Conservation (phyloP, 202 grass and related monocot genomes). For the Zizania palustris region DNA sequence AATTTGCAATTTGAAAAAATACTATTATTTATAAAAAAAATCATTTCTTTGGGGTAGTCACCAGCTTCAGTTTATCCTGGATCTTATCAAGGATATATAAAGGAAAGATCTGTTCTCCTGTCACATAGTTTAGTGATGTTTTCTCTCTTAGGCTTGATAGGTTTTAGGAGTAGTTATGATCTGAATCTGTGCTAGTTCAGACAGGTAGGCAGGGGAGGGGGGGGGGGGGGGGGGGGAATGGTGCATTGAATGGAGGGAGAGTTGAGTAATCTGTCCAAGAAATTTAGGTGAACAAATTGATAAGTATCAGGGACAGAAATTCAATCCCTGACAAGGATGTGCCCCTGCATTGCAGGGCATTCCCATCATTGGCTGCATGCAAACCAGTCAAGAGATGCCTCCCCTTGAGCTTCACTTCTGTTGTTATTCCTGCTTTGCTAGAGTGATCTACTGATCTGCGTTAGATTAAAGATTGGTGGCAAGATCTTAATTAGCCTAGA, state of each 20-base stretch:
- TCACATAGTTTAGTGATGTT: no score
- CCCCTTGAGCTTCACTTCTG: no score
- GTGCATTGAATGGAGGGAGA: constrained; percentile 46
- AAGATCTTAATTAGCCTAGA: no score
- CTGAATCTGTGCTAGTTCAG: not conserved
- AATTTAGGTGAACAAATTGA: constrained; percentile 57
- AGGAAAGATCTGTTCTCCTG: not conserved
- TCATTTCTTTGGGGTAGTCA: not conserved
- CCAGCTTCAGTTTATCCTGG: not conserved
- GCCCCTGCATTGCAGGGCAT: constrained; percentile 1
- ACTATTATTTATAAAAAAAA: not conserved
- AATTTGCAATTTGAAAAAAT: no score
- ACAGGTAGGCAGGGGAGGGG: constrained; percentile 38
- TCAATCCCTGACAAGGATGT: constrained; percentile 46
- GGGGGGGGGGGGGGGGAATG: constrained; percentile 12
- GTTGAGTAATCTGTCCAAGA: constrained; percentile 32
- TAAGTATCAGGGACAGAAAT: constrained; percentile 7
- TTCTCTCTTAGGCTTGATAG: not conserved
- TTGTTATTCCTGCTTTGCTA: no score
- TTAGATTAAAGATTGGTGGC: no score
- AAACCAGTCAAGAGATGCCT: no score
- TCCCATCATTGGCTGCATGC: constrained; percentile 43
- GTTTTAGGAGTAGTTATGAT: not conserved
- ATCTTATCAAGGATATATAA: not conserved
- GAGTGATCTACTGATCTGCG: no score